Evolutionary conservation across 108 stramenopile species (phyloP).

Genomic region (Fragilaria crotonensis): DNA sequence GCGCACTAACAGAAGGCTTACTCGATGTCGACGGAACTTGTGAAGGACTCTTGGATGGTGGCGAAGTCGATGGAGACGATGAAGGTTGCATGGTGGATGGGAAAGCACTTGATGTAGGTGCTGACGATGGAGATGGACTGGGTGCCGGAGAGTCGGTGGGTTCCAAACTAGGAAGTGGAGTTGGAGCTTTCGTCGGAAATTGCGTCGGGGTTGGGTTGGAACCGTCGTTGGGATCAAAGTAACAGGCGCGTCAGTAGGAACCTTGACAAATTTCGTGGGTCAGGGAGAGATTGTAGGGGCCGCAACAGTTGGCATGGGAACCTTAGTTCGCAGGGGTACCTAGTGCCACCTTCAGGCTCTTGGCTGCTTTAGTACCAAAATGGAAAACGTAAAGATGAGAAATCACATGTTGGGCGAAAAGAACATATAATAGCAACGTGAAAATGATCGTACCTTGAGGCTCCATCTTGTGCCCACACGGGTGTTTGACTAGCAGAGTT

Average conservation of each 20-base stretch:
- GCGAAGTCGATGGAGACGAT: no score
- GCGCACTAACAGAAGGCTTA: background rate
- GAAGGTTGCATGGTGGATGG: background rate
- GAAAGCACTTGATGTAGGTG: background rate
- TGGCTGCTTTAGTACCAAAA: no score
- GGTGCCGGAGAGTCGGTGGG: background rate
- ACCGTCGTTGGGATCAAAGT: background rate
- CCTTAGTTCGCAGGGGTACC: no score
- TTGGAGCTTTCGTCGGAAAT: background rate
- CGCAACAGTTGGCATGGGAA: background rate
- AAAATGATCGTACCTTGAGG: background rate
- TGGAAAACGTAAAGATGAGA: no score
- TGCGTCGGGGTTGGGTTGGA: background rate
- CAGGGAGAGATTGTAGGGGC: background rate
- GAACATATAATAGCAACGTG: no score
- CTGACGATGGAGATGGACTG: background rate
- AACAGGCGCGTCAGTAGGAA: background rate
- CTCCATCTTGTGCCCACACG: background rate
- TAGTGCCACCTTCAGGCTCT: no score
- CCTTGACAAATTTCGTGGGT: background rate
- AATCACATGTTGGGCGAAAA: no score
- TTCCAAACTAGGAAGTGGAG: background rate
- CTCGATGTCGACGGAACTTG: no score
- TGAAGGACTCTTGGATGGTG: no score
- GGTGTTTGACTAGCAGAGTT: background rate